Percentiles rank a stretch among this genome's conserved stretches.
Evolutionary conservation across 1,284 basidiomycete genomes (phyloP).

Genomic region (Chalciporus sp.): DNA sequence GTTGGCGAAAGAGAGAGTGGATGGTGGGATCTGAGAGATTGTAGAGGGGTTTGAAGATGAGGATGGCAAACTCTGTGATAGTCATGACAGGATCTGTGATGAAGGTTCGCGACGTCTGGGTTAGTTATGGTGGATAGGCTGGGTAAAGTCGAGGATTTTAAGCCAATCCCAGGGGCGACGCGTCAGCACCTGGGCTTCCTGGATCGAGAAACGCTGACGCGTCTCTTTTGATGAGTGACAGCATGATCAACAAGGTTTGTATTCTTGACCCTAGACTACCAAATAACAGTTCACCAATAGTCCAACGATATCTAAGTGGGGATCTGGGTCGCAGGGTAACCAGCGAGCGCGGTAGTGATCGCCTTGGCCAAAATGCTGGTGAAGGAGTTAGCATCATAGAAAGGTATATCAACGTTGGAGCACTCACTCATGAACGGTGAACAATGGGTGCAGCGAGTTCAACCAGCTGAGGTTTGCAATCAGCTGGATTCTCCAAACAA

Average conservation of each 20-base stretch:
- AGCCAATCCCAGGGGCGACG: neutral
- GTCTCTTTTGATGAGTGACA: neutral
- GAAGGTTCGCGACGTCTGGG: no score
- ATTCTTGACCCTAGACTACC: neutral
- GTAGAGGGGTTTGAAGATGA: constrained; percentile 33
- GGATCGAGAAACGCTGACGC: constrained; percentile 6
- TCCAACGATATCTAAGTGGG: neutral
- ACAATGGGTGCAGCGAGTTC: constrained; percentile 56
- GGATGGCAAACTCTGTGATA: constrained; percentile 40
- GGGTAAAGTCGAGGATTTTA: neutral
- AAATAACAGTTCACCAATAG: neutral
- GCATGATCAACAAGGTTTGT: neutral
- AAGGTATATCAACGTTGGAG: neutral
- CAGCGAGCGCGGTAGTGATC: constrained; percentile 43
- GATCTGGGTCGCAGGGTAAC: constrained; percentile 19
- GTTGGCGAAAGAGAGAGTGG: constrained; percentile 25
- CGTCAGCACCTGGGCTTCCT: constrained; percentile 9
- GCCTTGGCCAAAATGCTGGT: constrained; percentile 48
- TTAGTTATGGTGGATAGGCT: no score
- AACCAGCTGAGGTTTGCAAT: constrained; percentile 45
- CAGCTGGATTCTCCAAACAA: neutral
- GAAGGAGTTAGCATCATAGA: neutral
- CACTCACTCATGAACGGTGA: constrained; percentile 54
- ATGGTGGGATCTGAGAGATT: constrained; percentile 26
- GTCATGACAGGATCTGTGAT: constrained; percentile 32